Conservation (phyloP, 441 rosid species). For the Pelargonium cotyledonis region DNA sequence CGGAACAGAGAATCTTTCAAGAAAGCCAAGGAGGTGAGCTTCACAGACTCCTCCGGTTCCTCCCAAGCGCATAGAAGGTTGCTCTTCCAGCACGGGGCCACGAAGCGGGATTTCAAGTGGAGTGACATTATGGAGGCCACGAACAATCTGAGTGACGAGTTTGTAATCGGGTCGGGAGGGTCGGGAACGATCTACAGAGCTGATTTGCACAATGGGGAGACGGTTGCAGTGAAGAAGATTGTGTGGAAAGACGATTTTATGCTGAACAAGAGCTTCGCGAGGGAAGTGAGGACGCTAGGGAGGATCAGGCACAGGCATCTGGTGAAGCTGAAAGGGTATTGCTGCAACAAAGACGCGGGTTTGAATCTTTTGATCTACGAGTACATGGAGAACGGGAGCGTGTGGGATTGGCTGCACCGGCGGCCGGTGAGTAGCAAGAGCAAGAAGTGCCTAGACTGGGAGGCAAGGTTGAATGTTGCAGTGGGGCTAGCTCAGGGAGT, state of each 20-base stretch:
- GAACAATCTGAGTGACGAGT: conserved; percentile 54
- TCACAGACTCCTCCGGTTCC: conserved; percentile 48
- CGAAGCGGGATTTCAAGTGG: conserved; percentile 60
- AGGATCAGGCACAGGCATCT: conserved; percentile 70
- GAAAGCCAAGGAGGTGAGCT: conserved; percentile 35
- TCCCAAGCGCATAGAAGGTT: conserved; percentile 51
- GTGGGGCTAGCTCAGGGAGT: conserved; percentile 77
- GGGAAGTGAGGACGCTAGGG: conserved; percentile 71
- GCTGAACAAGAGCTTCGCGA: conserved; percentile 59
- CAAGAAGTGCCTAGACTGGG: conserved; percentile 61
- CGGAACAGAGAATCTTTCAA: conserved; percentile 35
- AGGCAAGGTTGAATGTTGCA: conserved; percentile 60
- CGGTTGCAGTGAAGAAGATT: conserved; percentile 65
- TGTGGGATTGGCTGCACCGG: conserved; percentile 78
- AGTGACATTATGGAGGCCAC: conserved; percentile 78
- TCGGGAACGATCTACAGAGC: conserved; percentile 75
- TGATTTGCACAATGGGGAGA: conserved; percentile 48
- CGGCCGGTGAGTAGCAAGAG: conserved; percentile 30
- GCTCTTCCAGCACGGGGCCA: conserved; percentile 45
- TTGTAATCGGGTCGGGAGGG: conserved; percentile 79
- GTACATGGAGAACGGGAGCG: conserved; percentile 84
- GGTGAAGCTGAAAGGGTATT: conserved; percentile 72
- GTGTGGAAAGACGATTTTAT: conserved; percentile 54
- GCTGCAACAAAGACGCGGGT: conserved; percentile 54
- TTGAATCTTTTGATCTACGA: conserved; percentile 68